These are phyloP conservation scores for Metarhizium guizhouense DNA, from an alignment of 2,329 filamentous ascomycete genomes.

Conservation along the genomic window DNA sequence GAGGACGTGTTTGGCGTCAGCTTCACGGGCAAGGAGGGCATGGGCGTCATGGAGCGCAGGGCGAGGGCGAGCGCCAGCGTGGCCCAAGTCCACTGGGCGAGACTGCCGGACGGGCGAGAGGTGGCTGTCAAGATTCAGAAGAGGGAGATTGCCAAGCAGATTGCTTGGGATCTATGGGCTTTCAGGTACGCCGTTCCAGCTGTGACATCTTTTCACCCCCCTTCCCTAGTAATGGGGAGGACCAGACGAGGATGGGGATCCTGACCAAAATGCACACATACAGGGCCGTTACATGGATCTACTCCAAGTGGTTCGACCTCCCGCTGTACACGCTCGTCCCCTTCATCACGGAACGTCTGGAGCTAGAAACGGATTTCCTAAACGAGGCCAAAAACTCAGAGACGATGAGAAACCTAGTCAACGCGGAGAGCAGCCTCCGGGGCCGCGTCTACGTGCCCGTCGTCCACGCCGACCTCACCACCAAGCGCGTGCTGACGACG, in stretches of 20 bases:
- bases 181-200: slow-evolving; percentile 57
- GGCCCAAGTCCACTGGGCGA: slow-evolving; percentile 94
- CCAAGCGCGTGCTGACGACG: slow-evolving; percentile 77
- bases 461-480: slow-evolving; percentile 75
- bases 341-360: slow-evolving; percentile 84
- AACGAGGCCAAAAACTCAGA: slow-evolving; percentile 87
- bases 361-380: slow-evolving; percentile 88
- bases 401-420: slow-evolving; percentile 70
- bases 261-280: not conserved
- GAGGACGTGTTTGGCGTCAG: slow-evolving; percentile 92
- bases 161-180: slow-evolving; percentile 91
- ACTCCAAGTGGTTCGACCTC: slow-evolving; percentile 85
- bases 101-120: slow-evolving; percentile 75
- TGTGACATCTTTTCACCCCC: not conserved
- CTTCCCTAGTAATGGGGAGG: too few relatives aligned
- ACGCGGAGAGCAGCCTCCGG: slow-evolving; percentile 64
- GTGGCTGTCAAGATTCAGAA: slow-evolving; percentile 97
- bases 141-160: slow-evolving; percentile 81
- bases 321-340: slow-evolving; percentile 86
- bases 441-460: slow-evolving; percentile 81
- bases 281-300: slow-evolving; percentile 70
- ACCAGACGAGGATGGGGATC: not conserved
- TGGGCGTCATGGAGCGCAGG: slow-evolving; percentile 52
- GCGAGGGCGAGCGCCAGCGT: slow-evolving; percentile 77
- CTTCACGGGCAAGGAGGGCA: slow-evolving; percentile 61